These are phyloP conservation scores for Pleurotus citrinopileatus DNA, from an alignment of 768 basidiomycete species.

Conservation along the genomic window DNA sequence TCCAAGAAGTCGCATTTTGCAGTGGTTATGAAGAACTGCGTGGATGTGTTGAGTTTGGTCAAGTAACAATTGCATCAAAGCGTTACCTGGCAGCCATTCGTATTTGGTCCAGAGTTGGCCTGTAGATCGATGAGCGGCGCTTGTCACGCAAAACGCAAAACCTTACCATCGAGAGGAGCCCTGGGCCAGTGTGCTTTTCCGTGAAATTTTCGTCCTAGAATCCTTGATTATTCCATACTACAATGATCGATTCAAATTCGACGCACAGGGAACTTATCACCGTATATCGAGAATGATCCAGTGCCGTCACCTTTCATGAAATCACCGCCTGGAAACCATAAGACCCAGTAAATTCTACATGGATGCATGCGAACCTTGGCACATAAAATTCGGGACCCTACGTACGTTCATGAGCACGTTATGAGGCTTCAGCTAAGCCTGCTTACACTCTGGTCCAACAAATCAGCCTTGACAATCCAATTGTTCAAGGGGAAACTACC, in stretches of 20 bases:
- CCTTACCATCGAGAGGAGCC: constrained; percentile 86
- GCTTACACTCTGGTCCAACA: constrained; percentile 59
- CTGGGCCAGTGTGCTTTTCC: constrained; percentile 84
- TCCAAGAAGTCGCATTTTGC: constrained; percentile 95
- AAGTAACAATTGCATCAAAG: too few species aligned
- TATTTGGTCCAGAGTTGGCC: constrained; percentile 95
- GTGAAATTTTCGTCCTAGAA: constrained; percentile 90
- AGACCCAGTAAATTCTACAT: neutral
- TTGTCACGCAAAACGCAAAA: neutral
- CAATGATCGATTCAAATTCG: neutral
- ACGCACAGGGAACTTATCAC: constrained; percentile 85
- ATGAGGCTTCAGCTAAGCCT: neutral
- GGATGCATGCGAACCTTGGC: constrained; percentile 61
- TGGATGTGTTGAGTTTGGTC: neutral
- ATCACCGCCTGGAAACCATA: constrained; percentile 67
- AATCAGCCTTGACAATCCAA: neutral
- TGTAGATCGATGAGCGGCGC: constrained; percentile 24
- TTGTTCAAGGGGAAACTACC: constrained; percentile 41
- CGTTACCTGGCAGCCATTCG: constrained; percentile 89
- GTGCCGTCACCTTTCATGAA: constrained; percentile 95
- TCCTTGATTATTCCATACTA: neutral
- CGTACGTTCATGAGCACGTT: neutral
- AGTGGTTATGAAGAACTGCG: constrained; percentile 94
- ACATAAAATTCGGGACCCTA: constrained; percentile 94
- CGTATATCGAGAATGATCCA: constrained; percentile 95